phyloP scores from a whole-genome alignment of 2,329 filamentous ascomycete genomes.

The Bipolaris victoriae region DNA sequence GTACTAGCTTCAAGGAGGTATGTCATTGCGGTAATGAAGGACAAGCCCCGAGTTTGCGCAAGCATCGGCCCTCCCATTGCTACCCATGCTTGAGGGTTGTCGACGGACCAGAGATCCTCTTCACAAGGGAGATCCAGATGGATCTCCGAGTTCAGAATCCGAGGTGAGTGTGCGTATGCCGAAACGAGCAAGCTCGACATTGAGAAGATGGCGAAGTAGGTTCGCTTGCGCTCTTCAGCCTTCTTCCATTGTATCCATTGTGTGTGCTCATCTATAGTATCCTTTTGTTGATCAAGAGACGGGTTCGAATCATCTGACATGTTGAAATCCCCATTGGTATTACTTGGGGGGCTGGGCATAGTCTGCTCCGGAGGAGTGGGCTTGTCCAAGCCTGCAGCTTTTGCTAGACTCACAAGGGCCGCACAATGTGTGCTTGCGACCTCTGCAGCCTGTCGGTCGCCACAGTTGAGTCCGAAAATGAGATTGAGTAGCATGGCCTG shows the following conservation, averaged over 20 bases:
- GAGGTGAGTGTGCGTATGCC: constrained; percentile 90
- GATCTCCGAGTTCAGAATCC: constrained; percentile 93
- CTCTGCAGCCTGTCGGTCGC: constrained; percentile 87
- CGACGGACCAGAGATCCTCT: constrained; percentile 86
- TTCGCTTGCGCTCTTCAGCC: constrained; percentile 88
- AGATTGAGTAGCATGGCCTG: constrained; percentile 97
- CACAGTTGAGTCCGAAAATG: constrained; percentile 93
- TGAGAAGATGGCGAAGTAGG: constrained; percentile 87
- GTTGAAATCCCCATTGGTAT: constrained; percentile 59
- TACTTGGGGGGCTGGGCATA: constrained; percentile 29
- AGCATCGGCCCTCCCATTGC: constrained; percentile 74
- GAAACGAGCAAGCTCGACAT: constrained; percentile 90
- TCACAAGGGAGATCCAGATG: constrained; percentile 87
- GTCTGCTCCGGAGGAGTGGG: constrained; percentile 44
- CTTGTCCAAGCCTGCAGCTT: constrained; percentile 78
- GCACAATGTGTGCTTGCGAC: constrained; percentile 93
- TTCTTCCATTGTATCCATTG: constrained; percentile 91
- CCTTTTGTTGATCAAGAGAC: constrained; percentile 50
- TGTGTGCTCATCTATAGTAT: constrained; percentile 62
- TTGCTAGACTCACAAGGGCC: constrained; percentile 86
- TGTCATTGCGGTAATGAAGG: constrained; percentile 82
- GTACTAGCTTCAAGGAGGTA: constrained; percentile 81
- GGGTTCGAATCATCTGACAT: constrained; percentile 56
- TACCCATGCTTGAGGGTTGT: constrained; percentile 81
- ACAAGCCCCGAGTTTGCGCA: constrained; percentile 72